phyloP scores from a whole-genome alignment of 495 filamentous ascomycete species.

The Penicillium parvum region DNA sequence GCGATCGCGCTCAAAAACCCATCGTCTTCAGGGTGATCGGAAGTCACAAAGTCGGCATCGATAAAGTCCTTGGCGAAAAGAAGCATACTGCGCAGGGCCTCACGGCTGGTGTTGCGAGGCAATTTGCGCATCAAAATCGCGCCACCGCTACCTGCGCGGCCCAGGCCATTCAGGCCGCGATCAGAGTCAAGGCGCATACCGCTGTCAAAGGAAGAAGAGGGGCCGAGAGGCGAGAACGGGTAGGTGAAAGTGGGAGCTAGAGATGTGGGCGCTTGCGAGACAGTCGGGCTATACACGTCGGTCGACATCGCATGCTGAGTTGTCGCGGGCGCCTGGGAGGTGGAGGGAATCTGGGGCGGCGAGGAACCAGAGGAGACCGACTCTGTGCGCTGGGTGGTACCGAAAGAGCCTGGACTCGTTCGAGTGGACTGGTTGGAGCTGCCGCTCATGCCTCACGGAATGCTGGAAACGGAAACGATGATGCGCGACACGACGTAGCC shows the following conservation, averaged over 20 bases:
- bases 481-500: slow-evolving; percentile 23
- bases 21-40: slow-evolving; percentile 63
- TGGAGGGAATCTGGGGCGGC: slow-evolving; percentile 39
- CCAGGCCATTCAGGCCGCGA: slow-evolving; percentile 43
- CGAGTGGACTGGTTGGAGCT: slow-evolving; percentile 47
- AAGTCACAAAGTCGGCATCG: slow-evolving; percentile 63
- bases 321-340: slow-evolving; percentile 40
- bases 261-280: slow-evolving; percentile 39
- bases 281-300: slow-evolving; percentile 44
- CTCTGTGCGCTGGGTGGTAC: slow-evolving; percentile 43
- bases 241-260: slow-evolving; percentile 38
- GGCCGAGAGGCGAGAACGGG: slow-evolving; percentile 43
- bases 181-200: slow-evolving; percentile 48
- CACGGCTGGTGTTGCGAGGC: slow-evolving; percentile 65
- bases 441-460: slow-evolving; percentile 46
- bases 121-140: slow-evolving; percentile 72
- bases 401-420: slow-evolving; percentile 46
- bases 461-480: slow-evolving; percentile 10
- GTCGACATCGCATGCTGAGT: slow-evolving; percentile 52
- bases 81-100: slow-evolving; percentile 74
- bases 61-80: slow-evolving; percentile 81
- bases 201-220: slow-evolving; percentile 41
- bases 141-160: slow-evolving; percentile 33
- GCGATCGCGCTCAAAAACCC: slow-evolving; percentile 71
- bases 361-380: slow-evolving; percentile 47